These are phyloP conservation scores for Comarum palustre DNA, from an alignment of 306 rosid genomes.

Conservation along the genomic window DNA sequence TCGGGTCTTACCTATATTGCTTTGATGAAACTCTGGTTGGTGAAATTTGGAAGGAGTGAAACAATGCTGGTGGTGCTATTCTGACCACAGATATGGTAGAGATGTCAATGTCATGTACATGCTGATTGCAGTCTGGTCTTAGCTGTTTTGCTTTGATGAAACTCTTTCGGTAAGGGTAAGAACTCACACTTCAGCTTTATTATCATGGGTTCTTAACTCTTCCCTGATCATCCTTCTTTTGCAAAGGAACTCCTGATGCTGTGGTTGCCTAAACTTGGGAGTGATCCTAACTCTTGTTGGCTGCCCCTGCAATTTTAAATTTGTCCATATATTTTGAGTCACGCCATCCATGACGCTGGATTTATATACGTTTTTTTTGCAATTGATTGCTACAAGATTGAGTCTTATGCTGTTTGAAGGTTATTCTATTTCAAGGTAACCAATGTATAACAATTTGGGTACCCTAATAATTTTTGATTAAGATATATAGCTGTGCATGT, in stretches of 20 bases:
- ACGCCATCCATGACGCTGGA: slow-evolving; percentile 12
- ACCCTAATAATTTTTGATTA: neutral
- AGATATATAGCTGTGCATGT: neutral
- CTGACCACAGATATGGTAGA: slow-evolving; percentile 34
- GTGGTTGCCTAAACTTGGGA: slow-evolving; percentile 33
- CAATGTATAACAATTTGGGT: neutral
- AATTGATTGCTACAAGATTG: neutral
- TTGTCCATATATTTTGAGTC: slow-evolving; percentile 13
- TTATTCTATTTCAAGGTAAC: neutral
- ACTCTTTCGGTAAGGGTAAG: slow-evolving; percentile 34
- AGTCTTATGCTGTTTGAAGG: neutral
- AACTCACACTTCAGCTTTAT: slow-evolving; percentile 23
- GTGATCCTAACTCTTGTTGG: slow-evolving; percentile 10
- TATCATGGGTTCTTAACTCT: slow-evolving; percentile 23
- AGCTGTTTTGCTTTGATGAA: slow-evolving; percentile 31
- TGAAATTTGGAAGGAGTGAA: slow-evolving; percentile 40
- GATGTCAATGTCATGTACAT: slow-evolving; percentile 33
- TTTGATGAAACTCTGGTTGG: slow-evolving; percentile 36
- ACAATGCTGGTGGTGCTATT: slow-evolving; percentile 44
- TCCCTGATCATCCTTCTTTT: slow-evolving; percentile 25
- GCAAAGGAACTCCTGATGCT: slow-evolving; percentile 34
- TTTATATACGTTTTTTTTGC: neutral
- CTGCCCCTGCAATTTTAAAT: slow-evolving; percentile 8
- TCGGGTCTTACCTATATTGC: slow-evolving; percentile 33
- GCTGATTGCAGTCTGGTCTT: slow-evolving; percentile 42